Percentiles rank a stretch among this genome's conserved stretches.
These are phyloP conservation scores for Backusella morwellensis DNA, from an alignment of 192 early-diverging fungal species.

Conservation along the genomic window DNA sequence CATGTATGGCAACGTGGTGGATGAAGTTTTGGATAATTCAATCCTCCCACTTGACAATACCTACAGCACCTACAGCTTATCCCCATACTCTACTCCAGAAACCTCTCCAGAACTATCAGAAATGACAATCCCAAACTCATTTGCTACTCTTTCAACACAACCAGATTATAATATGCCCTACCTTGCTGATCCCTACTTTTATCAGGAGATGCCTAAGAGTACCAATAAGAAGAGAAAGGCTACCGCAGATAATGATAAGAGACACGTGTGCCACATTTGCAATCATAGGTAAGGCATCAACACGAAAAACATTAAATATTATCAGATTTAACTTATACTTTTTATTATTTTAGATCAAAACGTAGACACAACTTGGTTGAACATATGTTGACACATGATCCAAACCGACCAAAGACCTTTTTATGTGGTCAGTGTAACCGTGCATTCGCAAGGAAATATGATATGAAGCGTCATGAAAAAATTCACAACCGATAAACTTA, in stretches of 20 bases:
- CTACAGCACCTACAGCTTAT: neutral
- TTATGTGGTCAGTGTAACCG: conserved; percentile 11
- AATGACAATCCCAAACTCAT: neutral
- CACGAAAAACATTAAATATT: neutral
- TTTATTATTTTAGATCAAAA: conserved; percentile 14
- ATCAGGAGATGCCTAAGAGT: neutral
- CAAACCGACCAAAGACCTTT: conserved; percentile 16
- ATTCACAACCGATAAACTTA: conserved; percentile 18
- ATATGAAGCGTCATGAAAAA: conserved; percentile 25
- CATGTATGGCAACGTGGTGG: neutral
- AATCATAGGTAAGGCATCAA: conserved; percentile 13
- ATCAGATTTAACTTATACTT: neutral
- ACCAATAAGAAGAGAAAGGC: neutral
- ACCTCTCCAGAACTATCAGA: conserved; percentile 7
- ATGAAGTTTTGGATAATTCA: neutral
- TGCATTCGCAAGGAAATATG: conserved; percentile 24
- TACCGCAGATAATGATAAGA: conserved; percentile 1
- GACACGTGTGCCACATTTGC: conserved; percentile 11
- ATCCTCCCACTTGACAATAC: neutral
- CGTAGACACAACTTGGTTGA: conserved; percentile 21
- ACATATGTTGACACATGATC: conserved; percentile 23
- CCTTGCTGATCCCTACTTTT: conserved; percentile 1
- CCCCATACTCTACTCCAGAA: conserved; percentile 4
- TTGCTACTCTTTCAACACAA: neutral
- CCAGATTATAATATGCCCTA: conserved; percentile 6